These are phyloP conservation scores for Solanum bulbocastanum DNA, from an alignment of 257 asterid genomes.

Conservation along the genomic window DNA sequence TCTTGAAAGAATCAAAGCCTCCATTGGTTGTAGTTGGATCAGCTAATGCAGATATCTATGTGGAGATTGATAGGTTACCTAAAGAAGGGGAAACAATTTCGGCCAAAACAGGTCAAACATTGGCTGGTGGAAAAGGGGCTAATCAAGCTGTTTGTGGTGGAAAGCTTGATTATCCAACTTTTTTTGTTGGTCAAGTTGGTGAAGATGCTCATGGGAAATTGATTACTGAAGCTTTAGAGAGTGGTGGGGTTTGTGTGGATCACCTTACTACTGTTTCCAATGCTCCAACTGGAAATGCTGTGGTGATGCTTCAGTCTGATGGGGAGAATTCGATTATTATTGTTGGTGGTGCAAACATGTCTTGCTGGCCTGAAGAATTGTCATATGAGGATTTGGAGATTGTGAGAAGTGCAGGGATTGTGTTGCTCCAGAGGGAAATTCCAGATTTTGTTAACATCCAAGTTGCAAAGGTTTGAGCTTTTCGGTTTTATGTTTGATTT, in stretches of 20 bases:
- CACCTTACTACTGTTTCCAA: conserved; percentile 35
- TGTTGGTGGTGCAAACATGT: conserved; percentile 90
- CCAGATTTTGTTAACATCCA: conserved; percentile 79
- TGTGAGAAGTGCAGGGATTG: conserved; percentile 69
- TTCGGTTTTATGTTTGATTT: background rate
- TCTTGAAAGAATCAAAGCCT: conserved; percentile 13
- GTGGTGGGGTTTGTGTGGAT: conserved; percentile 64
- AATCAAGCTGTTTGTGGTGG: conserved; percentile 94
- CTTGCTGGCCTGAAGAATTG: conserved; percentile 63
- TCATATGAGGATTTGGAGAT: conserved; percentile 47
- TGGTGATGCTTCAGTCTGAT: conserved; percentile 79
- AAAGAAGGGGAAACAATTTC: conserved; percentile 80
- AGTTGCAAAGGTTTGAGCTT: conserved; percentile 78
- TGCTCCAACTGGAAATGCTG: conserved; percentile 92
- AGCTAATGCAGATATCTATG: conserved; percentile 89
- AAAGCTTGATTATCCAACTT: conserved; percentile 59
- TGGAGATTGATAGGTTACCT: conserved; percentile 80
- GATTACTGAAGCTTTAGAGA: conserved; percentile 51
- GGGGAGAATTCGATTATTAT: conserved; percentile 89
- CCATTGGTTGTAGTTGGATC: conserved; percentile 94
- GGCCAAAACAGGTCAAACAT: conserved; percentile 66
- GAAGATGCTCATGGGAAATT: conserved; percentile 82
- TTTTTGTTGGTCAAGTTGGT: conserved; percentile 81
- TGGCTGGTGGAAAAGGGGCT: conserved; percentile 97
- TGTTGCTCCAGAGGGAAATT: conserved; percentile 94